phyloP scores from a whole-genome alignment of 257 asterid genomes.

The Anisodus tanguticus region DNA sequence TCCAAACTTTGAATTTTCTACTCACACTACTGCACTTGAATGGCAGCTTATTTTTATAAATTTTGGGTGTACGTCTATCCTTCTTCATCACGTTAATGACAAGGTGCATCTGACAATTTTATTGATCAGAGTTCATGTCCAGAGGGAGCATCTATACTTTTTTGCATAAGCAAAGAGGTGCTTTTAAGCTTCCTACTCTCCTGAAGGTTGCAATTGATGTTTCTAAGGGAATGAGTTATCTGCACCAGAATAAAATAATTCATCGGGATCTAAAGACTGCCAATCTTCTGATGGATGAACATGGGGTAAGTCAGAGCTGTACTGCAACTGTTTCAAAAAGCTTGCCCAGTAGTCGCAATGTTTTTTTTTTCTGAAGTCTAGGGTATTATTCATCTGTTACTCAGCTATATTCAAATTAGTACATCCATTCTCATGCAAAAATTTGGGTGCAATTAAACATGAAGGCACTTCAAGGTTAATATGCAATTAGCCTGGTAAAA shows the following conservation, averaged over 20 bases:
- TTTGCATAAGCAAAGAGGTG: conserved; percentile 48
- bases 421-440: conserved; percentile 9
- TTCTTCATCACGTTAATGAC: conserved; percentile 21
- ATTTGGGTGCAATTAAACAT: background rate
- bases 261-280: conserved; percentile 61
- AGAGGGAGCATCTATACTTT: conserved; percentile 52
- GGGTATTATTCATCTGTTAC: background rate
- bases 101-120: background rate
- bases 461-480: background rate
- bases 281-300: conserved; percentile 58
- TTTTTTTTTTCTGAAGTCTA: background rate
- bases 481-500: conserved; percentile 1
- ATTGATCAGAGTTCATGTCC: conserved; percentile 52
- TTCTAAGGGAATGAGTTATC: conserved; percentile 57
- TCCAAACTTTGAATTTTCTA: background rate
- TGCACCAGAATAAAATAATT: conserved; percentile 57
- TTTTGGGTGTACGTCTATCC: background rate
- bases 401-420: background rate
- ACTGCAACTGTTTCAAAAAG: conserved; percentile 6
- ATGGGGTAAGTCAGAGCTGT: conserved; percentile 44
- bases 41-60: background rate
- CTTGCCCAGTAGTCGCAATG: background rate
- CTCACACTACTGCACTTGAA: conserved; percentile 18
- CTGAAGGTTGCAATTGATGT: conserved; percentile 56
- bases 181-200: conserved; percentile 47